Percentiles rank a stretch among this genome's conserved stretches.
Conservation (phyloP, 768 basidiomycete genomes). For the Cystoderma amianthinum region DNA sequence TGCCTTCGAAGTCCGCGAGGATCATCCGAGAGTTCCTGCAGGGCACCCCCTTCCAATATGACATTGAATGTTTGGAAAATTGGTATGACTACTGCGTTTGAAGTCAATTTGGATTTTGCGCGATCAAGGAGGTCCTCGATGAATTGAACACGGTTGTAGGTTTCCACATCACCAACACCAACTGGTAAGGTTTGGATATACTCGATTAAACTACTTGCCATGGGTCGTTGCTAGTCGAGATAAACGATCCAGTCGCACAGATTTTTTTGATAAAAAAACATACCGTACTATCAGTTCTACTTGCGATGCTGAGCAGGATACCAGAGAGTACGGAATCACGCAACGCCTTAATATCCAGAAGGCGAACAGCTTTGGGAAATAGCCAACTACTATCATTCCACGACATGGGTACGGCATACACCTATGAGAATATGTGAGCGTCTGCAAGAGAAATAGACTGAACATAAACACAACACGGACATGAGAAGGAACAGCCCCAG, state of each 20-base stretch:
- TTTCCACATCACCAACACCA: slow-evolving; percentile 12
- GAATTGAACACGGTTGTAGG: slow-evolving; percentile 46
- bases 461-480: too few species aligned
- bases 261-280: too few species aligned
- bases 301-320: slow-evolving; percentile 72
- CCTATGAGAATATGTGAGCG: too few species aligned
- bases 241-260: too few species aligned
- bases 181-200: slow-evolving; percentile 53
- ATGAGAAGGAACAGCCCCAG: too few species aligned
- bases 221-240: slow-evolving; percentile 56
- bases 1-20: slow-evolving; percentile 46
- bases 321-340: slow-evolving; percentile 59
- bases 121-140: slow-evolving; percentile 50
- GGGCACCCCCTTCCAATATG: slow-evolving; percentile 61
- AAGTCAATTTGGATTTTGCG: slow-evolving; percentile 43
- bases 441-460: too few species aligned
- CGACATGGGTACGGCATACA: too few species aligned
- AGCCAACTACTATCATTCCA: slow-evolving; percentile 76
- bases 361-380: slow-evolving; percentile 63
- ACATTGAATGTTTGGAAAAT: slow-evolving; percentile 70
- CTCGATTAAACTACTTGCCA: slow-evolving; percentile 49
- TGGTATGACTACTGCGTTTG: slow-evolving; percentile 78
- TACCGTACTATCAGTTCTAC: slow-evolving; percentile 82
- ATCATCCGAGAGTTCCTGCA: slow-evolving; percentile 41
- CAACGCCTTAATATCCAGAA: slow-evolving; percentile 59